Evolutionary conservation across 345 rosid genomes (phyloP).

Genomic region (Populus nigra): DNA sequence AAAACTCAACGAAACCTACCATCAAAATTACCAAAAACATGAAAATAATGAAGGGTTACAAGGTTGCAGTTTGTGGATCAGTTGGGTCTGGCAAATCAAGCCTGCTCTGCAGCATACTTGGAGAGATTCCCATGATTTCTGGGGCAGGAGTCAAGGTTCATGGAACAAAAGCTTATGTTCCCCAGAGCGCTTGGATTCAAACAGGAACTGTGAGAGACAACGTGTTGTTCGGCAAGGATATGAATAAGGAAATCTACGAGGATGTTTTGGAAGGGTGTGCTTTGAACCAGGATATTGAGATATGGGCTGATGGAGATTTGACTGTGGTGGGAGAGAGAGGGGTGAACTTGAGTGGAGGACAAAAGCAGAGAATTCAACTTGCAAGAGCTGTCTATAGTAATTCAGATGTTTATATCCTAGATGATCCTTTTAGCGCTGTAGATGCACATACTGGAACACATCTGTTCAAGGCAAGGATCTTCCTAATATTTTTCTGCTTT

Average conservation of each 20-base stretch:
- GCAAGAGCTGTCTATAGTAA: slow-evolving; percentile 70
- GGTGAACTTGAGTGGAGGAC: slow-evolving; percentile 83
- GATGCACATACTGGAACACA: slow-evolving; percentile 46
- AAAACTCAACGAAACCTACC: slow-evolving; percentile 24
- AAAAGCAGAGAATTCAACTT: slow-evolving; percentile 75
- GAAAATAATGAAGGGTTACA: slow-evolving; percentile 41
- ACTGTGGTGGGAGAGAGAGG: slow-evolving; percentile 81
- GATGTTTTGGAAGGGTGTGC: slow-evolving; percentile 53
- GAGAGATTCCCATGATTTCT: slow-evolving; percentile 65
- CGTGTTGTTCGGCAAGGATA: slow-evolving; percentile 50
- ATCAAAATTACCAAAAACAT: slow-evolving; percentile 36
- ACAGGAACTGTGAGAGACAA: slow-evolving; percentile 70
- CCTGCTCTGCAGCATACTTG: slow-evolving; percentile 60
- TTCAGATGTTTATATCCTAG: slow-evolving; percentile 68
- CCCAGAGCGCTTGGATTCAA: slow-evolving; percentile 84
- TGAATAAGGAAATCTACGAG: slow-evolving; percentile 33
- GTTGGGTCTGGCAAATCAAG: slow-evolving; percentile 81
- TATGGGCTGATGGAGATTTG: slow-evolving; percentile 42
- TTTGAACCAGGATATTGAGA: slow-evolving; percentile 51
- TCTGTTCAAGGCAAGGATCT: slow-evolving; percentile 2
- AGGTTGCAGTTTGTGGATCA: slow-evolving; percentile 69
- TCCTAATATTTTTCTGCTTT: neutral
- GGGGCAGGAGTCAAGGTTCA: slow-evolving; percentile 48
- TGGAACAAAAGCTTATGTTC: slow-evolving; percentile 65
- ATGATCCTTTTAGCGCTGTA: slow-evolving; percentile 79